These are phyloP conservation scores for Pleurotus platypus DNA, from an alignment of 768 basidiomycete species.

Conservation along the genomic window DNA sequence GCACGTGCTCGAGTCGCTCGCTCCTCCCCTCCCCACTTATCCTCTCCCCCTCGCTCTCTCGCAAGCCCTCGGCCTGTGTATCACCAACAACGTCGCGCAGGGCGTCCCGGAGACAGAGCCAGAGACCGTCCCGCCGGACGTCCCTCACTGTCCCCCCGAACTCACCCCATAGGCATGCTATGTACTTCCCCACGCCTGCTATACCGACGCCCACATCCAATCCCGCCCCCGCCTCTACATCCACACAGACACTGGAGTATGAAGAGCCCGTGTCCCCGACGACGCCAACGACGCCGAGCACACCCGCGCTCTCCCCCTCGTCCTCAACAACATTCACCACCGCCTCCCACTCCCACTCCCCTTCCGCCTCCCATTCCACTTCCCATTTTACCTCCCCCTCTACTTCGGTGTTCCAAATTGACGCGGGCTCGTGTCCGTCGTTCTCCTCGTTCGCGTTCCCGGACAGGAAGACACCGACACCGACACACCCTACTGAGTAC, in stretches of 20 bases:
- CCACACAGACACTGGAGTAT: background rate
- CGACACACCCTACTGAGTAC: background rate
- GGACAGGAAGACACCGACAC: background rate
- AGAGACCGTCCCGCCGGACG: background rate
- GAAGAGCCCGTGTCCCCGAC: background rate
- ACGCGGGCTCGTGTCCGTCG: background rate
- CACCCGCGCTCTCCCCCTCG: background rate
- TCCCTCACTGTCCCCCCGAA: background rate
- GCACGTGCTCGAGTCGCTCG: background rate
- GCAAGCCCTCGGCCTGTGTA: background rate
- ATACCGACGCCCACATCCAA: too few species aligned
- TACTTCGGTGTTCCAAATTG: background rate
- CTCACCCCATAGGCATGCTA: conserved; percentile 1
- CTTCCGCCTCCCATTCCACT: background rate
- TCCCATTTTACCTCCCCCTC: background rate
- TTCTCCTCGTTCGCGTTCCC: background rate
- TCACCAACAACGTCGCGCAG: background rate
- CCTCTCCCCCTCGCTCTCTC: background rate
- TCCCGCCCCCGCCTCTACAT: too few species aligned
- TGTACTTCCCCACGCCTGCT: background rate
- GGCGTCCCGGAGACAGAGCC: background rate
- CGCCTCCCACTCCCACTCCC: background rate
- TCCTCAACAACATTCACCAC: background rate
- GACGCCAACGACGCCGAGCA: background rate
- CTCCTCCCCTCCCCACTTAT: background rate